Conservation (phyloP, 441 rosid species). For the Sinapis alba region DNA sequence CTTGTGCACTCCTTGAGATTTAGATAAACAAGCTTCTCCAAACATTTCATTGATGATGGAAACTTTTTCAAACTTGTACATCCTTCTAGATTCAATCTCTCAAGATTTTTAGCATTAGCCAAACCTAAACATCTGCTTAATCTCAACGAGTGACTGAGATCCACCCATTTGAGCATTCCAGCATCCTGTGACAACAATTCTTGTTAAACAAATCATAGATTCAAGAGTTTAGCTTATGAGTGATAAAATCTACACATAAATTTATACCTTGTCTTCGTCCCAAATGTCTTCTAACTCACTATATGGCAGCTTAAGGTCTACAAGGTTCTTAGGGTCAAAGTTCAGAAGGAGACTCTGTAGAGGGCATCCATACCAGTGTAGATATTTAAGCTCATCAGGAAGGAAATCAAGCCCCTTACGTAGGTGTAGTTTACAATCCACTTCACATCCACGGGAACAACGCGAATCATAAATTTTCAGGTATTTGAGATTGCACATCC, state of each 20-base stretch:
- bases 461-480: conserved; percentile 37
- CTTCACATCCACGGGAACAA: conserved; percentile 36
- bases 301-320: conserved; percentile 33
- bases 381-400: conserved; percentile 34
- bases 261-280: not conserved
- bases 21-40: conserved; percentile 35
- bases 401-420: conserved; percentile 29
- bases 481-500: conserved; percentile 30
- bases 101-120: conserved; percentile 25
- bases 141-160: conserved; percentile 30
- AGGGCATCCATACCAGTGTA: conserved; percentile 37
- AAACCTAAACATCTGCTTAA: conserved; percentile 21
- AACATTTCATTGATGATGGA: conserved; percentile 20
- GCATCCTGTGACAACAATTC: conserved; percentile 23
- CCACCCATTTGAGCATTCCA: conserved; percentile 34
- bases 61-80: conserved; percentile 19
- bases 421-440: conserved; percentile 8
- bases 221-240: not conserved
- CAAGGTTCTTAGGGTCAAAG: conserved; percentile 34
- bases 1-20: conserved; percentile 36
- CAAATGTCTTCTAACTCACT: conserved; percentile 24
- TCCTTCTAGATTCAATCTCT: conserved; percentile 25
- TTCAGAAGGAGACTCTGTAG: conserved; percentile 13
- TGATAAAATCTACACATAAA: not conserved
- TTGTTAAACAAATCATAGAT: not conserved